Evolutionary conservation across 2,329 filamentous ascomycete genomes (phyloP).

Genomic region (Zymoseptoria brevis): DNA sequence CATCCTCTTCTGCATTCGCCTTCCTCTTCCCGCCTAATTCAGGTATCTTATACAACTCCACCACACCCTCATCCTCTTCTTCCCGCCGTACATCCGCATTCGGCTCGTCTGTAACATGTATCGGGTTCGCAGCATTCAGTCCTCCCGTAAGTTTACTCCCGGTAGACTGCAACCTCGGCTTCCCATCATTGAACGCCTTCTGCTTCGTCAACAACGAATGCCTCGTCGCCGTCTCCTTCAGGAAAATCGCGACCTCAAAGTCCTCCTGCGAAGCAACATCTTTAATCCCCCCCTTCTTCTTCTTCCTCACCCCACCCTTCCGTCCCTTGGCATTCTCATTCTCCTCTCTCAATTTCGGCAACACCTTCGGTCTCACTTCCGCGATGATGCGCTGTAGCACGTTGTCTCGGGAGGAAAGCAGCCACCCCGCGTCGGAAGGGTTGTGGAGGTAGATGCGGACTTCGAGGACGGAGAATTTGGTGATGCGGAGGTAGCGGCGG

Average conservation of each 20-base stretch:
- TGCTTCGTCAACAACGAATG: conserved; percentile 82
- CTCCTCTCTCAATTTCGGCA: conserved; percentile 88
- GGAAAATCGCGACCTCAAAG: conserved; percentile 89
- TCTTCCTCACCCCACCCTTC: conserved; percentile 57
- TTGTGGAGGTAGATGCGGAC: conserved; percentile 93
- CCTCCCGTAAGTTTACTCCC: conserved; percentile 42
- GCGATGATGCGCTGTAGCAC: conserved; percentile 77
- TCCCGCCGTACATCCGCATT: conserved; percentile 45
- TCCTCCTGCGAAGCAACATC: conserved; percentile 84
- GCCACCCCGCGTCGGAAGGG: conserved; percentile 74
- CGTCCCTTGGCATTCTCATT: conserved; percentile 54
- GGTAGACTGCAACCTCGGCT: conserved; percentile 37
- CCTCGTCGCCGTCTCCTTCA: conserved; percentile 75
- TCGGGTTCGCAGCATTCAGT: conserved; percentile 34
- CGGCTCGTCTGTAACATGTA: conserved; percentile 33
- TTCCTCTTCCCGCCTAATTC: conserved; percentile 28
- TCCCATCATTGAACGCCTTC: conserved; percentile 54
- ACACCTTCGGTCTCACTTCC: conserved; percentile 72
- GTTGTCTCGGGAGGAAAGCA: conserved; percentile 67
- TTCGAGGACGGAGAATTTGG: conserved; percentile 90
- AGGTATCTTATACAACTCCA: conserved; percentile 51
- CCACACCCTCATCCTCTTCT: conserved; percentile 50
- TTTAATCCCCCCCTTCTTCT: conserved; percentile 70
- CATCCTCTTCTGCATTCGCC: conserved; percentile 5
- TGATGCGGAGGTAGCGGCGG: conserved; percentile 82